phyloP scores from a whole-genome alignment of 2,329 filamentous ascomycete species.

The Sarocladiaceae sp. region DNA sequence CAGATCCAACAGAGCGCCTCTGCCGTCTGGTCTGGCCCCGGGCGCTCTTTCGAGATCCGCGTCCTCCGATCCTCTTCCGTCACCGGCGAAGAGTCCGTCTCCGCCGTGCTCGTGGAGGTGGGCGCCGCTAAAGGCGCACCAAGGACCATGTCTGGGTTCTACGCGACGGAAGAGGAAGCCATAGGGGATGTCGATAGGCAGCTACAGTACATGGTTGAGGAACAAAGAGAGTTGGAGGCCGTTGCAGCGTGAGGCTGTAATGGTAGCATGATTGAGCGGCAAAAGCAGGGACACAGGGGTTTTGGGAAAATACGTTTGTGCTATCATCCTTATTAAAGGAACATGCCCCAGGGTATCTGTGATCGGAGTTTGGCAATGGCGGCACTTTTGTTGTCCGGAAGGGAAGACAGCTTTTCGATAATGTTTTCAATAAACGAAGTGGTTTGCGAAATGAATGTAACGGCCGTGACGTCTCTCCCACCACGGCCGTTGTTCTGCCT shows the following conservation, averaged over 20 bases:
- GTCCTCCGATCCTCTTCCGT: neutral
- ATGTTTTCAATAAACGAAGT: constrained; percentile 3
- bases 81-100: neutral
- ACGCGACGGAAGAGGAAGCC: neutral
- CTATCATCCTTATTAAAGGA: too few species aligned
- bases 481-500: constrained; percentile 33
- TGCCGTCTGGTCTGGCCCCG: neutral
- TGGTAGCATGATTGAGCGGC: neutral
- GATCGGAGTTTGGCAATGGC: too few species aligned
- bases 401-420: constrained; percentile 1
- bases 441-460: constrained; percentile 16
- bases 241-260: too few species aligned
- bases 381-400: neutral
- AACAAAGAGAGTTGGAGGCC: neutral
- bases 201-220: constrained; percentile 3
- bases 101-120: constrained; percentile 1
- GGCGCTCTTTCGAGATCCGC: neutral
- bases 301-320: too few species aligned
- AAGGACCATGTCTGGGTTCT: constrained; percentile 6
- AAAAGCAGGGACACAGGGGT: too few species aligned
- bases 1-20: neutral
- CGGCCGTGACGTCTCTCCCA: constrained; percentile 57
- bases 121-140: neutral
- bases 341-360: too few species aligned
- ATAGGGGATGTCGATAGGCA: neutral